Evolutionary conservation across 768 basidiomycete genomes (phyloP).

Genomic region (Austroboletus eburneus): DNA sequence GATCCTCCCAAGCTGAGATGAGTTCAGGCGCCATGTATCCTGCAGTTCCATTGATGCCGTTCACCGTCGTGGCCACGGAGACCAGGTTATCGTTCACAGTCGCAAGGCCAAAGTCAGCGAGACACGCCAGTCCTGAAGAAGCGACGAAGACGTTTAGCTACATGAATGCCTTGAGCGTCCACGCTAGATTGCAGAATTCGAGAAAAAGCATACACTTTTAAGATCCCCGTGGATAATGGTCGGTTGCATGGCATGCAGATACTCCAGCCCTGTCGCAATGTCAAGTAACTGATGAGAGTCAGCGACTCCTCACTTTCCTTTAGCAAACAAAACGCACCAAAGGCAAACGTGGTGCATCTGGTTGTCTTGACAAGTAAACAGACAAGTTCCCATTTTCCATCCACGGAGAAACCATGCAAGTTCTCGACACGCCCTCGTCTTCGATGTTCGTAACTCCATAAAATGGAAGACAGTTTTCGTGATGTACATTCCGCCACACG

Average conservation of each 20-base stretch:
- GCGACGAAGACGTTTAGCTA: slow-evolving; percentile 30
- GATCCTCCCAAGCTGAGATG: slow-evolving; percentile 6
- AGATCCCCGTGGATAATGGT: slow-evolving; percentile 43
- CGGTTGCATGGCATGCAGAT: slow-evolving; percentile 36
- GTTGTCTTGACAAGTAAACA: slow-evolving; percentile 27
- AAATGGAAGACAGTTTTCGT: slow-evolving; percentile 29
- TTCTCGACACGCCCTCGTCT: slow-evolving; percentile 9
- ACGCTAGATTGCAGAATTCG: neutral
- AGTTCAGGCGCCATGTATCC: slow-evolving; percentile 30
- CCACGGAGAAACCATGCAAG: slow-evolving; percentile 25
- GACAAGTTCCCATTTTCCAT: slow-evolving; percentile 28
- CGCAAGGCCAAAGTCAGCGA: slow-evolving; percentile 32
- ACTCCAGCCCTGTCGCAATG: slow-evolving; percentile 34
- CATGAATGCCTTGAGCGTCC: neutral
- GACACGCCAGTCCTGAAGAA: slow-evolving; percentile 23
- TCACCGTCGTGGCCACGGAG: slow-evolving; percentile 11
- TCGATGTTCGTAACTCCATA: slow-evolving; percentile 22
- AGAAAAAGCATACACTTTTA: slow-evolving; percentile 34
- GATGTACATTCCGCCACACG: slow-evolving; percentile 29
- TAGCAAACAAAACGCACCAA: slow-evolving; percentile 25
- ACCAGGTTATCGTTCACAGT: slow-evolving; percentile 15
- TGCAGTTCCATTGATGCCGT: slow-evolving; percentile 18
- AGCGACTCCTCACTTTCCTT: neutral
- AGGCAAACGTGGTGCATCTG: slow-evolving; percentile 25
- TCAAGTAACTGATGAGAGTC: slow-evolving; percentile 32